phyloP scores from a whole-genome alignment of 176 grass and related monocot genomes.

The Aegilops bicornis region DNA sequence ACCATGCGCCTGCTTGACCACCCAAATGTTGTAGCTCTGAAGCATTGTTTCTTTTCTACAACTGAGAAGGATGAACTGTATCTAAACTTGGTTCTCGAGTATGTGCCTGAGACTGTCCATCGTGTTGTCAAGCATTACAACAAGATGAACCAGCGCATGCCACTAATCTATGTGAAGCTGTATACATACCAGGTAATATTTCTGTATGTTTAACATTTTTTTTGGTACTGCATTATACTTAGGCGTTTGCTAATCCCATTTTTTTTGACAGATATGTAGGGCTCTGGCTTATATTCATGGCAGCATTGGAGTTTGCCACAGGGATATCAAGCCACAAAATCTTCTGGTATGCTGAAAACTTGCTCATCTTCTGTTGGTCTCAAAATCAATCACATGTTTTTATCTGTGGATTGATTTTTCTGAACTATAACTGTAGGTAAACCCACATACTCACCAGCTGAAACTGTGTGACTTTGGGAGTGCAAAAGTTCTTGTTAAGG shows the following conservation, averaged over 20 bases:
- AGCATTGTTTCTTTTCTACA: constrained; percentile 84
- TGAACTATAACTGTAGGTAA: constrained; percentile 44
- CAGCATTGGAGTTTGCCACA: constrained; percentile 80
- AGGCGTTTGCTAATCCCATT: neutral
- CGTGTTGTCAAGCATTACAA: constrained; percentile 78
- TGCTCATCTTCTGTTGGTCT: neutral
- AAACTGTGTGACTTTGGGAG: constrained; percentile 83
- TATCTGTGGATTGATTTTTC: neutral
- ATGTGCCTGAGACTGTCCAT: constrained; percentile 80
- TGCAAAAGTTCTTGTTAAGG: constrained; percentile 84
- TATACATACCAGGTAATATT: constrained; percentile 73
- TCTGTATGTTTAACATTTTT: neutral
- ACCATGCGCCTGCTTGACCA: constrained; percentile 83
- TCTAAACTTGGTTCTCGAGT: constrained; percentile 83
- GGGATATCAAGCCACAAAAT: constrained; percentile 86
- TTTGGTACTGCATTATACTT: neutral
- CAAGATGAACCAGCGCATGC: constrained; percentile 87
- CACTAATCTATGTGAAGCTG: constrained; percentile 78
- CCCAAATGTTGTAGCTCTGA: constrained; percentile 68
- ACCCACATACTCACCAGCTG: constrained; percentile 77
- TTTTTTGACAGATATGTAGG: constrained; percentile 64
- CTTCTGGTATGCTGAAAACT: constrained; percentile 59
- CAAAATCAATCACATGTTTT: neutral
- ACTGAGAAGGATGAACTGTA: constrained; percentile 79
- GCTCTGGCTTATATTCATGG: constrained; percentile 79